Conservation (phyloP, 768 basidiomycete species). For the Obba rivulosa region DNA sequence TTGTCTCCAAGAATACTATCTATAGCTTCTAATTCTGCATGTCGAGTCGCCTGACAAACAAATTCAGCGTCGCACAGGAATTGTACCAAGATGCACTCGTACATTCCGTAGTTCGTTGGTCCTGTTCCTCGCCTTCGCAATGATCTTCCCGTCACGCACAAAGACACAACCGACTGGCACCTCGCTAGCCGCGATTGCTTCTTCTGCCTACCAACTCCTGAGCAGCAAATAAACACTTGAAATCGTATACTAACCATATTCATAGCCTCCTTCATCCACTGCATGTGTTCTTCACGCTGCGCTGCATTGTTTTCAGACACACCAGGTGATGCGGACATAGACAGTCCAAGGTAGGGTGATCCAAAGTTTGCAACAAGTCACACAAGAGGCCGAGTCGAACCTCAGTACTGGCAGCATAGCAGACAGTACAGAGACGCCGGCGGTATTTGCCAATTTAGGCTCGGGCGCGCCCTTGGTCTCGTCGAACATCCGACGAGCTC, state of each 20-base stretch:
- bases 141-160: slow-evolving; percentile 67
- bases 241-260: slow-evolving; percentile 48
- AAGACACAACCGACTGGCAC: slow-evolving; percentile 98
- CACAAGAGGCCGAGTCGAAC: too few species aligned
- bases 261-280: slow-evolving; percentile 80
- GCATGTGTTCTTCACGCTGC: slow-evolving; percentile 27
- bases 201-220: slow-evolving; percentile 53
- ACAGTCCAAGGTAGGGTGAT: too few species aligned
- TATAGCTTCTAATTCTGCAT: slow-evolving; percentile 96
- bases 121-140: slow-evolving; percentile 86
- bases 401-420: too few species aligned
- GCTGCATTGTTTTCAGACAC: background rate
- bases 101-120: slow-evolving; percentile 95
- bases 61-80: slow-evolving; percentile 3
- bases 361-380: too few species aligned
- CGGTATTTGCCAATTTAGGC: too few species aligned
- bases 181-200: slow-evolving; percentile 79
- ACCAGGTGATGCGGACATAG: too few species aligned
- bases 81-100: slow-evolving; percentile 16
- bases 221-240: background rate
- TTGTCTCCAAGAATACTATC: slow-evolving; percentile 73
- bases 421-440: too few species aligned
- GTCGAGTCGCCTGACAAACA: slow-evolving; percentile 78
- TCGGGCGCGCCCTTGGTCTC: too few species aligned
- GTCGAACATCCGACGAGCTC: too few species aligned